phyloP scores from a whole-genome alignment of 371 early-diverging fungal species.

The Rozella allomycis region DNA sequence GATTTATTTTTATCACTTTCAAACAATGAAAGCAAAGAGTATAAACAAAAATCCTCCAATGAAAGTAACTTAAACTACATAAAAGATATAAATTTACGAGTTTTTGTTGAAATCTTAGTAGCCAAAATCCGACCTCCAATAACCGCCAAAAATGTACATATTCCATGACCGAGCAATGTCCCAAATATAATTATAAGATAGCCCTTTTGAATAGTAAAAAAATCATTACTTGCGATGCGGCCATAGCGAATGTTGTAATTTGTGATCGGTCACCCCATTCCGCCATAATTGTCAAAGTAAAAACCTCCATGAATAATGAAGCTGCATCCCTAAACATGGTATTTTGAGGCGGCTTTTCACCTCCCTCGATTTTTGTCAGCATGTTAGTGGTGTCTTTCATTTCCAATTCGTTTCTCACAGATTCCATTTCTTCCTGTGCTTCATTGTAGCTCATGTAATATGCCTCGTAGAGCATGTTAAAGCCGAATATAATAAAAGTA shows the following conservation, averaged over 20 bases:
- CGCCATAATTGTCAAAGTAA: constrained; percentile 79
- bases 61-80: background rate
- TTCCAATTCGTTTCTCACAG: constrained; percentile 63
- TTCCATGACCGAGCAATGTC: constrained; percentile 59
- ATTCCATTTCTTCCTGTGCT: constrained; percentile 59
- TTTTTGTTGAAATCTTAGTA: constrained; percentile 66
- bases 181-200: constrained; percentile 66
- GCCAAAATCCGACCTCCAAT: constrained; percentile 81
- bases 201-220: constrained; percentile 32
- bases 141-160: constrained; percentile 77
- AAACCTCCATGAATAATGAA: constrained; percentile 80
- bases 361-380: constrained; percentile 50
- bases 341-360: constrained; percentile 12
- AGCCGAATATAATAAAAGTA: constrained; percentile 72
- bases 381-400: too few species aligned
- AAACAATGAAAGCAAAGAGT: too few species aligned
- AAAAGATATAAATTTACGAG: constrained; percentile 25
- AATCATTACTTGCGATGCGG: constrained; percentile 46
- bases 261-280: constrained; percentile 18
- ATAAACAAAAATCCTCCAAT: too few species aligned
- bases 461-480: constrained; percentile 64
- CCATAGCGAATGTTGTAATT: constrained; percentile 71
- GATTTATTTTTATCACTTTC: too few species aligned
- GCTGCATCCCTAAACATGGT: constrained; percentile 25
- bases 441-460: constrained; percentile 68